Conservation (phyloP, 2,329 filamentous ascomycete genomes). For the Epicoccum sorghinum region DNA sequence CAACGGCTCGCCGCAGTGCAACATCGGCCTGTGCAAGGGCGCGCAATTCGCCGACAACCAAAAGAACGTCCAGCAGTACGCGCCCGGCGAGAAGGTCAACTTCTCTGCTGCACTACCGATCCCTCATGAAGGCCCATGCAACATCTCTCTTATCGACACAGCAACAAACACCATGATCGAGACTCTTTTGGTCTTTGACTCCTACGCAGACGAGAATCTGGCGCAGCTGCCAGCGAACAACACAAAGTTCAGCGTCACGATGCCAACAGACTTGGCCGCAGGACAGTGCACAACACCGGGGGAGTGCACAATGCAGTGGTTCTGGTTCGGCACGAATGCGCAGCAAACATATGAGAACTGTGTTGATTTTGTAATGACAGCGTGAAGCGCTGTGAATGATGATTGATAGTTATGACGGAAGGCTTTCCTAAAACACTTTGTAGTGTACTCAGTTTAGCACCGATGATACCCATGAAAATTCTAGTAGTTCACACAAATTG, state of each 20-base stretch:
- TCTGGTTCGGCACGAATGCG: constrained; percentile 62
- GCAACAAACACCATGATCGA: constrained; percentile 59
- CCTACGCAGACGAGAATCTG: constrained; percentile 35
- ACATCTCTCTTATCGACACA: constrained; percentile 66
- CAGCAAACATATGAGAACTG: constrained; percentile 68
- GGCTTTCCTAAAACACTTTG: no score
- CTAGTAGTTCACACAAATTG: no score
- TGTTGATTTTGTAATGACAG: constrained; percentile 57
- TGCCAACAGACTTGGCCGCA: constrained; percentile 54
- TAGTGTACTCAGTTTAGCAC: no score
- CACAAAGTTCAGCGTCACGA: constrained; percentile 58
- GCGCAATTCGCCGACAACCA: constrained; percentile 64
- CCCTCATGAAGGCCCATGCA: constrained; percentile 61
- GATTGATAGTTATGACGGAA: no score
- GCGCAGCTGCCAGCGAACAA: constrained; percentile 51
- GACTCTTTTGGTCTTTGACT: constrained; percentile 33
- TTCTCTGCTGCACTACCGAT: constrained; percentile 56
- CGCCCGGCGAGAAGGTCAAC: constrained; percentile 50
- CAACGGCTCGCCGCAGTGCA: constrained; percentile 56
- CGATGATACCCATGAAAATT: no score
- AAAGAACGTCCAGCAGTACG: constrained; percentile 57
- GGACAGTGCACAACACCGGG: constrained; percentile 54
- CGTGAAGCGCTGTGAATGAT: not conserved
- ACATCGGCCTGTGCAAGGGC: constrained; percentile 64
- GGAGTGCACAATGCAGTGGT: constrained; percentile 64